These are phyloP conservation scores for Dioszegia aurantiaca DNA, from an alignment of 768 basidiomycete genomes.

Conservation along the genomic window DNA sequence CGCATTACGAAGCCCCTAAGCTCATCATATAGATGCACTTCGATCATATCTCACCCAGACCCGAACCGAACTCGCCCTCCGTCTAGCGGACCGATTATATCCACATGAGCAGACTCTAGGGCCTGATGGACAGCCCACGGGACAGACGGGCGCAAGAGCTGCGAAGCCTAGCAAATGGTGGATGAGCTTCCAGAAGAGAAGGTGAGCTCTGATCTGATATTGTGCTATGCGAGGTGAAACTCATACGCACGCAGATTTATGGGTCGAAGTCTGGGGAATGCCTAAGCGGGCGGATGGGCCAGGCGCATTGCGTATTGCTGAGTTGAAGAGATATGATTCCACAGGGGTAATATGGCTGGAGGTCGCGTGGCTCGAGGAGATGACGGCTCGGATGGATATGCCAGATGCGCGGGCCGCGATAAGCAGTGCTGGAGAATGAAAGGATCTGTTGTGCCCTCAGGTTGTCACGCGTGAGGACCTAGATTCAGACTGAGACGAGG, in stretches of 20 bases:
- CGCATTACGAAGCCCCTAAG: background rate
- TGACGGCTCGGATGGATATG: background rate
- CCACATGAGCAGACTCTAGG: slow-evolving; percentile 53
- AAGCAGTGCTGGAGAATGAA: background rate
- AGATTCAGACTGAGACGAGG: no score
- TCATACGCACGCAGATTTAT: no score
- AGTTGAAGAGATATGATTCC: no score
- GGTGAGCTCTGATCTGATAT: no score
- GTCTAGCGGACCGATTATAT: slow-evolving; percentile 83
- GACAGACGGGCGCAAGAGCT: slow-evolving; percentile 40
- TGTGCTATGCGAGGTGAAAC: no score
- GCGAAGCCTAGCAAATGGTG: slow-evolving; percentile 99
- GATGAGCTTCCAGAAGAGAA: slow-evolving; percentile 99
- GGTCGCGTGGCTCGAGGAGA: no score
- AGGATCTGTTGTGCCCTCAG: background rate
- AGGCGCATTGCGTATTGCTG: no score
- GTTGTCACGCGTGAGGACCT: no score
- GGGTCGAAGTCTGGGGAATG: slow-evolving; percentile 32
- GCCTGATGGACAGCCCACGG: slow-evolving; percentile 66
- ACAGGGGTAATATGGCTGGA: no score
- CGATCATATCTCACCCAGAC: slow-evolving; percentile 88
- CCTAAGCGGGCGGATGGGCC: no score
- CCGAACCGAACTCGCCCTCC: slow-evolving; percentile 82
- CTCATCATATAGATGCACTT: slow-evolving; percentile 65
- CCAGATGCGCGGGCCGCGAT: background rate